These are phyloP conservation scores for Diaporthe vexans DNA, from an alignment of 2,329 filamentous ascomycete species.

Conservation along the genomic window DNA sequence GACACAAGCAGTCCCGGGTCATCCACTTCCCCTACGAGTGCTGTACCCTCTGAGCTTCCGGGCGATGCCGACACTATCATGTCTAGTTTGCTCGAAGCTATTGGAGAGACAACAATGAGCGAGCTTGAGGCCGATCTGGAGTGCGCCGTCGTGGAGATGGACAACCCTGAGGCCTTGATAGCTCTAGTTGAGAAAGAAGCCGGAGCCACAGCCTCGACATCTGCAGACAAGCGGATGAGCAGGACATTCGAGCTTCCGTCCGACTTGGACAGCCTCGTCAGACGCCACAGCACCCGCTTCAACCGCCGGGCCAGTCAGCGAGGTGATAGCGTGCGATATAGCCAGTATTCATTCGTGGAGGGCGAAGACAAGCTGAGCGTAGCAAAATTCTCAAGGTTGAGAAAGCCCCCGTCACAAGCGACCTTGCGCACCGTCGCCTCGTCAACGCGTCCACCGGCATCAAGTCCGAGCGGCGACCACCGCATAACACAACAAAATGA, in stretches of 20 bases:
- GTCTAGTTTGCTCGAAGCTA: conserved; percentile 15
- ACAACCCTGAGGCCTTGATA: neutral
- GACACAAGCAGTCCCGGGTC: conserved; percentile 8
- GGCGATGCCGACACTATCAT: conserved; percentile 23
- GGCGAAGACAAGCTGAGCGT: neutral
- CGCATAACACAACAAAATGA: neutral
- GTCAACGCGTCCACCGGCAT: neutral
- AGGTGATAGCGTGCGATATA: neutral
- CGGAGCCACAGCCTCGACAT: neutral
- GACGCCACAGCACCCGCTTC: conserved; percentile 31
- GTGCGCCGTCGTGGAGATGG: conserved; percentile 26
- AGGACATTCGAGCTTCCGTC: conserved; percentile 21
- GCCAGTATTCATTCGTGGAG: conserved; percentile 12
- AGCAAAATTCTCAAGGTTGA: neutral
- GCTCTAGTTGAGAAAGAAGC: neutral
- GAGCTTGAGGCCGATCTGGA: conserved; percentile 32
- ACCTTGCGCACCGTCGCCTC: neutral
- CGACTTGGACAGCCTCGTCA: conserved; percentile 27
- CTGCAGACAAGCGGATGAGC: neutral
- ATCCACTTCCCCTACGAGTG: neutral
- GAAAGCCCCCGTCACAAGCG: neutral
- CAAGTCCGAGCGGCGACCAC: neutral
- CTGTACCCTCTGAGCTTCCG: conserved; percentile 1
- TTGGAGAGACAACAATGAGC: conserved; percentile 18
- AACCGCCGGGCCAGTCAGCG: conserved; percentile 16